Evolutionary conservation across 257 asterid species (phyloP), one percentile per base, ranked within the genome.

Genomic region (Vinca minor): DNA sequence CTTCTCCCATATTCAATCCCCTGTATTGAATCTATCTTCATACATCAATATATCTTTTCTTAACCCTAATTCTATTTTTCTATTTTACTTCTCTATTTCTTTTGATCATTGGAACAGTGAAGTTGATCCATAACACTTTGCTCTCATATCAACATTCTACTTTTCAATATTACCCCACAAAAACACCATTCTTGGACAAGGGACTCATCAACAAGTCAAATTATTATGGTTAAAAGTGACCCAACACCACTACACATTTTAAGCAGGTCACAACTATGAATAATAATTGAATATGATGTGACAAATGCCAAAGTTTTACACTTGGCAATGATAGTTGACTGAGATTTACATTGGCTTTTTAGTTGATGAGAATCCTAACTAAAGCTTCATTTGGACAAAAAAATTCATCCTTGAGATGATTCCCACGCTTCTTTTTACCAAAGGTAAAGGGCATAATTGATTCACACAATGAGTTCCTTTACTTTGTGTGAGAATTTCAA

Each of bases 401-500:
- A n/a, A n/a, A n/a, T 45, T 45, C 21, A 47, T 29, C 35, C 36
- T 14, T 5, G 26, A 63, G 62, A 31, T 31, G 58, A 63, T 42
- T 63, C 3, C 38, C 38, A 26, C 36, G 45, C 34, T 2, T 64
- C 48, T 32, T 64, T 46, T 48, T 9, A 18, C 34, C 3, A 75
- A 65, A 56, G 74, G 64, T 56, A 72, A 71, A 72, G 71, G 29
- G 59, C 64, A 64, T 14, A 77, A 68, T 52, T 55, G 69, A 75
- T 59, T 69, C 77, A 66, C 48, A 59, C 53, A 71, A 62, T 57
- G 65, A 57, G 42, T 54, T 36, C 34, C 3, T 2, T 34, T 34
- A 34, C 82, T 75, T 77, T 77, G 63, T 75, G 74, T 59, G 67
- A 76, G 74, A 65, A 80, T 78, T 72, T 74, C 80, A 67, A 81